Percentiles rank a stretch among this genome's conserved stretches.
Evolutionary conservation across 257 asterid species (phyloP).

Genomic region (Solanum microdontum): DNA sequence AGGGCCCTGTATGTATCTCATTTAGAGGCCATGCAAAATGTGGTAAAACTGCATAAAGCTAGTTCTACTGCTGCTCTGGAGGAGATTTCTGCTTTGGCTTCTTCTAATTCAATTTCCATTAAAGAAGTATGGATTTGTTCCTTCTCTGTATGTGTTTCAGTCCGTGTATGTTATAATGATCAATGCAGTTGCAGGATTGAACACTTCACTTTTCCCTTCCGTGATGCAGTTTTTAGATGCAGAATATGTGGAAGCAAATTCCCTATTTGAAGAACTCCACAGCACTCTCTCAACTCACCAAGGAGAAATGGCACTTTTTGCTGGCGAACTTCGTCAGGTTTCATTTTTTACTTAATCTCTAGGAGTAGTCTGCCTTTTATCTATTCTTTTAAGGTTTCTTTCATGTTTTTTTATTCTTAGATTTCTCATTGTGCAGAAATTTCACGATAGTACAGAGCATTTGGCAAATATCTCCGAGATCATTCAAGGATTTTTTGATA

Average conservation of each 20-base stretch:
- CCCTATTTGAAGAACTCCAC: slow-evolving; percentile 54
- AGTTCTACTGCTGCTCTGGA: slow-evolving; percentile 54
- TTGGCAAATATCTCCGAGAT: slow-evolving; percentile 29
- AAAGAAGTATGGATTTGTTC: slow-evolving; percentile 39
- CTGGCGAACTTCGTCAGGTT: slow-evolving; percentile 83
- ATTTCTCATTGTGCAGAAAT: slow-evolving; percentile 27
- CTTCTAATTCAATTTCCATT: slow-evolving; percentile 34
- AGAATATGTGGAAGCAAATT: slow-evolving; percentile 42
- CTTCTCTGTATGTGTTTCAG: neutral
- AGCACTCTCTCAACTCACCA: slow-evolving; percentile 42
- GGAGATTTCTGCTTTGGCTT: slow-evolving; percentile 47
- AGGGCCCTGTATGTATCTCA: slow-evolving; percentile 54
- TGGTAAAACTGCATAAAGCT: slow-evolving; percentile 63
- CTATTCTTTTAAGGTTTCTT: neutral
- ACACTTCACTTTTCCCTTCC: neutral
- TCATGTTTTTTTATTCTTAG: neutral
- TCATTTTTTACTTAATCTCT: neutral
- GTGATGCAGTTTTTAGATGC: slow-evolving; percentile 44
- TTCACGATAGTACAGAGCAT: slow-evolving; percentile 25
- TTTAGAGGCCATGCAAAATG: slow-evolving; percentile 70
- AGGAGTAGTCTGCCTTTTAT: neutral
- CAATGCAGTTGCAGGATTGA: neutral
- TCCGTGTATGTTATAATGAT: neutral
- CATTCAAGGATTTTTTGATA: slow-evolving; percentile 24
- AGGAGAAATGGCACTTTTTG: slow-evolving; percentile 58